These are phyloP conservation scores for Tilletia walkeri DNA, from an alignment of 1,284 basidiomycete genomes.

Conservation along the genomic window DNA sequence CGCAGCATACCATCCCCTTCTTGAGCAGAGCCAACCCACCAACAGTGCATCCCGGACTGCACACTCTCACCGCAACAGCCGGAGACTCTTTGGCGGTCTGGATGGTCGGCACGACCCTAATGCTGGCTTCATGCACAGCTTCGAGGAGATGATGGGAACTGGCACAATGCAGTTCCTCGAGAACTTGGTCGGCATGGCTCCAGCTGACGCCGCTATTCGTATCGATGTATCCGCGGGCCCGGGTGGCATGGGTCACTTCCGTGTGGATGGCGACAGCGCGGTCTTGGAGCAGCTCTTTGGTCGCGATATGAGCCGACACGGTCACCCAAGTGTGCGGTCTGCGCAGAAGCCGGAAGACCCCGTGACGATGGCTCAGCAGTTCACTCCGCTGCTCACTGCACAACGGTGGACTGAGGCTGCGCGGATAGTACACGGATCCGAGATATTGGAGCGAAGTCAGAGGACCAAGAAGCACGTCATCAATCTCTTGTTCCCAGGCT, in stretches of 20 bases:
- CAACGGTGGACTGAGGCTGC: constrained; percentile 88
- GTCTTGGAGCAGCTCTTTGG: constrained; percentile 1
- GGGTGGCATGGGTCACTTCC: constrained; percentile 32
- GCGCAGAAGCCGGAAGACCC: constrained; percentile 32
- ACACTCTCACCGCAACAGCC: constrained; percentile 17
- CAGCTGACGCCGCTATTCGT: constrained; percentile 35
- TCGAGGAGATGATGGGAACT: constrained; percentile 78
- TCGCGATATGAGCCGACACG: constrained; percentile 14
- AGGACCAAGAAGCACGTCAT: constrained; percentile 73
- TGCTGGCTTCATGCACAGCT: constrained; percentile 63
- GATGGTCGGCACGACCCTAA: neutral
- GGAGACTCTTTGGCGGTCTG: constrained; percentile 12
- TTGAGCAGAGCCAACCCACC: neutral
- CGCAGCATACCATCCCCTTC: constrained; percentile 10
- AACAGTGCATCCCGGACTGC: neutral
- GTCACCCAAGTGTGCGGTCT: constrained; percentile 7
- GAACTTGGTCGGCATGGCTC: constrained; percentile 62
- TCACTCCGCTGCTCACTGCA: constrained; percentile 71
- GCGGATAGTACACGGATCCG: constrained; percentile 72
- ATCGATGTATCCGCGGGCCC: constrained; percentile 44
- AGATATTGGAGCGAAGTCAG: constrained; percentile 63
- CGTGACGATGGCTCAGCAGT: constrained; percentile 55
- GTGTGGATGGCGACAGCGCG: constrained; percentile 33
- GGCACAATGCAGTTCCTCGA: constrained; percentile 80
- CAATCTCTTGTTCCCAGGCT: constrained; percentile 74